These are phyloP conservation scores for Lycium ferocissimum DNA, from an alignment of 257 asterid genomes.

Conservation along the genomic window DNA sequence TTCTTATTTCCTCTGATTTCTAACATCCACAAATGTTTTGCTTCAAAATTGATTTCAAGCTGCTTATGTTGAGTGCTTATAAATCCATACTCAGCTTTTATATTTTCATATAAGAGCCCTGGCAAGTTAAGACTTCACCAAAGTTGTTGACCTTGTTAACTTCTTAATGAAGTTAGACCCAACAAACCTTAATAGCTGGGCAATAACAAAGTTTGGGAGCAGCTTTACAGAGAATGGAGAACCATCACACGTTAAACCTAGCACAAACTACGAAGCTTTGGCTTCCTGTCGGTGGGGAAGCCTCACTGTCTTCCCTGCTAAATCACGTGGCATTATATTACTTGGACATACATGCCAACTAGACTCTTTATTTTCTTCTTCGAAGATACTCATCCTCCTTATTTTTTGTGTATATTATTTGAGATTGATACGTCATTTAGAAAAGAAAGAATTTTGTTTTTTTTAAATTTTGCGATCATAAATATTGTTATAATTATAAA, in stretches of 20 bases:
- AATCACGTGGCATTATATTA: conserved; percentile 24
- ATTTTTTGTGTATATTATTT: too few species aligned
- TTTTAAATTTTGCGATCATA: too few species aligned
- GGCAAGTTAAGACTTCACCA: not conserved
- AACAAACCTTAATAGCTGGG: not conserved
- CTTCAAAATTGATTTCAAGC: not conserved
- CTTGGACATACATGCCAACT: conserved; percentile 14
- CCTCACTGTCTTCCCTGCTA: not conserved
- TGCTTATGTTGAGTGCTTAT: not conserved
- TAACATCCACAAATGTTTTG: not conserved
- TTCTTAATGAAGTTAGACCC: too few species aligned
- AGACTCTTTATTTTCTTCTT: not conserved
- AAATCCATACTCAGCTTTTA: not conserved
- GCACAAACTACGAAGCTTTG: not conserved
- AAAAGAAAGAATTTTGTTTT: too few species aligned
- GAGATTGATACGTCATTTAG: too few species aligned
- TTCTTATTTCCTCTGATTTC: not conserved
- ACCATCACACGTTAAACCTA: not conserved
- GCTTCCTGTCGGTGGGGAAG: conserved; percentile 2
- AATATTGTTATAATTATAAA: too few species aligned
- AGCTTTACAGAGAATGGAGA: not conserved
- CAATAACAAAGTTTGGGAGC: not conserved
- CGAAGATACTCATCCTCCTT: not conserved
- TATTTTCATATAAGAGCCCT: not conserved
- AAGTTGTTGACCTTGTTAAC: not conserved